Evolutionary conservation across 2,329 filamentous ascomycete species (phyloP).

Genomic region (Bretziella fagacearum): DNA sequence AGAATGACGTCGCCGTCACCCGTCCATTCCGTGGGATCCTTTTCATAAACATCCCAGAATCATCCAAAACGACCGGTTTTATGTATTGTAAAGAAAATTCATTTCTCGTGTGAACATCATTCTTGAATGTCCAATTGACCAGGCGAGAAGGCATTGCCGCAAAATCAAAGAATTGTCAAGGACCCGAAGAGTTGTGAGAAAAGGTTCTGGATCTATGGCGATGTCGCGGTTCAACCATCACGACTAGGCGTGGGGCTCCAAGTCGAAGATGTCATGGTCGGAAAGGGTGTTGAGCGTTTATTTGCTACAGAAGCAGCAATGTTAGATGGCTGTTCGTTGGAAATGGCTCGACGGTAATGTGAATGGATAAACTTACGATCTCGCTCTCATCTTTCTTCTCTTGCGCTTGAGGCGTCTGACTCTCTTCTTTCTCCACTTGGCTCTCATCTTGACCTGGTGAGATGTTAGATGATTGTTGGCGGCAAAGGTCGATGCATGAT

Average conservation of each 20-base stretch:
- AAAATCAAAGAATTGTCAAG: slow-evolving; percentile 2
- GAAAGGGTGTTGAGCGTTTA: slow-evolving; percentile 47
- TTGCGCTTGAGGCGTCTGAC: slow-evolving; percentile 98
- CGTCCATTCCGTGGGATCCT: slow-evolving; percentile 5
- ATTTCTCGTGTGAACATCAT: slow-evolving; percentile 14
- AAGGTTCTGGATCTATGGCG: not conserved
- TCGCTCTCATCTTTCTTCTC: slow-evolving; percentile 98
- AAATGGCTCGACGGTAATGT: not conserved
- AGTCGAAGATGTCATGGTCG: slow-evolving; percentile 30
- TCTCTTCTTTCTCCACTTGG: slow-evolving; percentile 99
- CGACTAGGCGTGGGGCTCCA: slow-evolving; percentile 1
- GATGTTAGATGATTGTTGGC: slow-evolving; percentile 17
- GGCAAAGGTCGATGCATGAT: too few species aligned
- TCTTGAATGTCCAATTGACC: slow-evolving; percentile 11
- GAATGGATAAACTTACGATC: slow-evolving; percentile 59
- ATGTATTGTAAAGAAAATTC: slow-evolving; percentile 9
- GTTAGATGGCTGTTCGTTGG: not conserved
- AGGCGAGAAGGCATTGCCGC: slow-evolving; percentile 5
- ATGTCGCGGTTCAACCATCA: slow-evolving; percentile 2
- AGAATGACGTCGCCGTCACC: slow-evolving; percentile 8
- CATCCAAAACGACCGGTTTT: slow-evolving; percentile 12
- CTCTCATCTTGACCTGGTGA: slow-evolving; percentile 50
- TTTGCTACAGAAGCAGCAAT: slow-evolving; percentile 32
- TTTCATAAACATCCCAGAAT: slow-evolving; percentile 11
- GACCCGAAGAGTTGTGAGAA: too few species aligned